Base-by-base conservation (phyloP, 345 rosid species). In the Gossypium mustelinum region DNA sequence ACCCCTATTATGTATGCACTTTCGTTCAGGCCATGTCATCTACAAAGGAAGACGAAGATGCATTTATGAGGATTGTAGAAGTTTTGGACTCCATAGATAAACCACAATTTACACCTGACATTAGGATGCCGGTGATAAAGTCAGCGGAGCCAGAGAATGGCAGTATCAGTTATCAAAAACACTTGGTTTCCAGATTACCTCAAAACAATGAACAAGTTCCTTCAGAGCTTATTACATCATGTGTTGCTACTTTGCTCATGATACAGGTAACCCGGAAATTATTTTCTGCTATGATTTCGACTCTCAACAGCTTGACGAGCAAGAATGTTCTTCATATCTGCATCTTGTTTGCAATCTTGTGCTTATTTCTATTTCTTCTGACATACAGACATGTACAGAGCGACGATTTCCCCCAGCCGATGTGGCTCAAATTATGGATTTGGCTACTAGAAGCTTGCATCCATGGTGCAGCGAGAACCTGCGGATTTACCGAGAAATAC, bases 341-440 rank as follows among this genome's bases (percentile, higher is more conserved):
- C 59, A 55, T 55, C 18, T 55, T 18, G 59, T 56, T 56, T 20
- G 60, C 41, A 17, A 16, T 54, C n/a, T 5, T 18, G 3, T 62
- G 69, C 63, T 73, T 54, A 72, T 20, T 61, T 27, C 27, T 20
- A 0, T 44, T 65, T 55, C 25, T 74, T 29, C 1, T 61, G 1
- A 68, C 24, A 18, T 70, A 84, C 94, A 96, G 99, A 86, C 86
- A 44, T 96, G 97, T 78, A 88, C 98, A 0, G 95, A 93, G 77
- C 84, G 94, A 63, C 99, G 87, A 72, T 88, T 84, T 73, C 97
- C 97, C 9, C 99, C 98, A 3, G 82, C 92, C 1, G 94, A 96
- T n/a, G 92, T 93, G 83, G 98, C 94, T n/a, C 92, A 88, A 85
- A 90, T 93, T 74, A 89, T 96, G 22, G 97, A 96, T 68, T 83